Conservation (phyloP, 2,329 filamentous ascomycete genomes). For the Zymoseptoria tritici region DNA sequence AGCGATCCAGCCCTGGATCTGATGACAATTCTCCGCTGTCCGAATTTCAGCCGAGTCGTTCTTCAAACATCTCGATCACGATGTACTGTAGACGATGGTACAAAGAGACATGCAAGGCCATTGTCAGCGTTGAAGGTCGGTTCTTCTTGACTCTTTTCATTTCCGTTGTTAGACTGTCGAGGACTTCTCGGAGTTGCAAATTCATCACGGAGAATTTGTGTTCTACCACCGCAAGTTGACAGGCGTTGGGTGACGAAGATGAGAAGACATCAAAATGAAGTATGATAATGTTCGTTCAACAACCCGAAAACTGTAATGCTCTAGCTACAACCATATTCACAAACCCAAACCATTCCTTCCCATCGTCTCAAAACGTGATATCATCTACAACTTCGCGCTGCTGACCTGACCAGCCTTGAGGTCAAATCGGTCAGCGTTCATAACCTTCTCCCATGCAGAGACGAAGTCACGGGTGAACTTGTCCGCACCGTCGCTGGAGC, state of each 20-base stretch:
- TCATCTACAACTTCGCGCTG: conserved; percentile 9
- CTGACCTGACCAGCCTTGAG: conserved; percentile 23
- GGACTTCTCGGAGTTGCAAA: no score
- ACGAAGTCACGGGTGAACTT: conserved; percentile 68
- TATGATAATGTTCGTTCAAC: neutral
- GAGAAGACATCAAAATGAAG: neutral
- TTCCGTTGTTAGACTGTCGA: no score
- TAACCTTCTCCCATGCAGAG: conserved; percentile 64
- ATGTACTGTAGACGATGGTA: no score
- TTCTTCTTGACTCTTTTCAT: no score
- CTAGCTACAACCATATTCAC: neutral
- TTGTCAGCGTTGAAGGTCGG: no score
- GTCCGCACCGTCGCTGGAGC: conserved; percentile 48
- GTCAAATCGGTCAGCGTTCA: conserved; percentile 66
- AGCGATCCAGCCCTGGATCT: neutral
- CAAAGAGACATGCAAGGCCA: no score
- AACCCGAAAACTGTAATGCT: neutral
- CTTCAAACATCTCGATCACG: no score
- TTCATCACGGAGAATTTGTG: no score
- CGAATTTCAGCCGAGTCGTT: neutral
- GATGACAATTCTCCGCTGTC: neutral
- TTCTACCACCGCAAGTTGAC: no score
- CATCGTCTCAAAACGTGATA: neutral
- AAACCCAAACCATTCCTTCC: neutral
- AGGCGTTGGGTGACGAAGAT: no score